Evolutionary conservation across 1,284 basidiomycete genomes (phyloP).

Genomic region (Pseudozyma pruni): DNA sequence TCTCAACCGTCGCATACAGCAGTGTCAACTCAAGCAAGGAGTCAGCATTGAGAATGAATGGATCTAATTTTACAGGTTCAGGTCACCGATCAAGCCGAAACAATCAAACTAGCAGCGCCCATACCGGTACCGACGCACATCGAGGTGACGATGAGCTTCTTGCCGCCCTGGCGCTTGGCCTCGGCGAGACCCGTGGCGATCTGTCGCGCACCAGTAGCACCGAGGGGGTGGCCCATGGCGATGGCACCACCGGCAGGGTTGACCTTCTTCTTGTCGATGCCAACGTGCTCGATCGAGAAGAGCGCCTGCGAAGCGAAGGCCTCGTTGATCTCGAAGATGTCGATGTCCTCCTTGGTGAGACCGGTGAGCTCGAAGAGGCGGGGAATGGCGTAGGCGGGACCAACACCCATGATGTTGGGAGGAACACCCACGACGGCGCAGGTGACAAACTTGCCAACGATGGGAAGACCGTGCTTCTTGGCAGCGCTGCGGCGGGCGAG

Average conservation of each 20-base stretch:
- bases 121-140: constrained; percentile 90
- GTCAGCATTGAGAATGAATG: neutral
- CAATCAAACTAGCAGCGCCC: constrained; percentile 84
- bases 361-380: constrained; percentile 61
- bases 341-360: constrained; percentile 60
- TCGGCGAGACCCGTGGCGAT: constrained; percentile 85
- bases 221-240: constrained; percentile 69
- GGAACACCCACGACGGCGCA: constrained; percentile 76
- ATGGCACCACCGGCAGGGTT: constrained; percentile 71
- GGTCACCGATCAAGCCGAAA: constrained; percentile 72
- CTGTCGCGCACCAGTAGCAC: constrained; percentile 80
- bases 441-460: constrained; percentile 89
- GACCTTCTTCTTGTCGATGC: constrained; percentile 69
- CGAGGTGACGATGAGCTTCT: constrained; percentile 73
- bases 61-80: constrained; percentile 24
- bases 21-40: neutral
- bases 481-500: constrained; percentile 87
- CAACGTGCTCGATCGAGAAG: constrained; percentile 73
- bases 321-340: constrained; percentile 68
- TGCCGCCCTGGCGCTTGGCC: constrained; percentile 76
- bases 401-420: constrained; percentile 67
- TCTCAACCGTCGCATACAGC: neutral
- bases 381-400: constrained; percentile 67
- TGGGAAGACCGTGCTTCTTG: constrained; percentile 86
- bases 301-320: constrained; percentile 70